These are phyloP conservation scores for Ustilago nuda DNA, from an alignment of 1,284 basidiomycete genomes.

Conservation along the genomic window DNA sequence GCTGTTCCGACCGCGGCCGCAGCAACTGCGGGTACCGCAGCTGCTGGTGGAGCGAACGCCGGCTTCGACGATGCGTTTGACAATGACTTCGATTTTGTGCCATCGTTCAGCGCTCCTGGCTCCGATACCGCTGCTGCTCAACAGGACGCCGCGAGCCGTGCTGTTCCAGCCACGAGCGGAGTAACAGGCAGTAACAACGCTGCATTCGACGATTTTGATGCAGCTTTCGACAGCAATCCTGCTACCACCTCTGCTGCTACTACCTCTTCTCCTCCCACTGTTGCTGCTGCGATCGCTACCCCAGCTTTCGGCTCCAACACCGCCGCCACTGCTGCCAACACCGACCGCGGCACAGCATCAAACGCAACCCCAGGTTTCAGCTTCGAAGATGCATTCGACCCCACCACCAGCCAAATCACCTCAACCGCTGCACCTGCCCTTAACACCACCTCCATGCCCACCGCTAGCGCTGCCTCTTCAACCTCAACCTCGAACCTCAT, in stretches of 20 bases:
- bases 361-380: slow-evolving; percentile 55
- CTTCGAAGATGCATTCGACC: slow-evolving; percentile 63
- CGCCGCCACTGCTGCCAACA: background rate
- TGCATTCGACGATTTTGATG: slow-evolving; percentile 60
- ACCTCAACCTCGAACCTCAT: slow-evolving; percentile 6
- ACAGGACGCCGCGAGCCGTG: background rate
- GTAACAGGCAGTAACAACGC: slow-evolving; percentile 5
- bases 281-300: slow-evolving; percentile 3
- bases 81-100: slow-evolving; percentile 65
- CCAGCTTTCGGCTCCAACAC: slow-evolving; percentile 14
- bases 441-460: background rate
- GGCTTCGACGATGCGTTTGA: slow-evolving; percentile 65
- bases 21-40: background rate
- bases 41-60: background rate
- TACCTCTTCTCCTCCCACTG: background rate
- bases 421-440: slow-evolving; percentile 17
- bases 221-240: slow-evolving; percentile 41
- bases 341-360: slow-evolving; percentile 26
- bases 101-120: slow-evolving; percentile 51
- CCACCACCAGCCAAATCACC: slow-evolving; percentile 11
- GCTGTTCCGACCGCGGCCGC: slow-evolving; percentile 41
- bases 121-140: slow-evolving; percentile 12
- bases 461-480: slow-evolving; percentile 14
- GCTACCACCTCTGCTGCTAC: slow-evolving; percentile 8
- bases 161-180: background rate